Base-by-base conservation (phyloP, 1,284 basidiomycete genomes). In the Cutaneotrichosporon daszewskae region DNA sequence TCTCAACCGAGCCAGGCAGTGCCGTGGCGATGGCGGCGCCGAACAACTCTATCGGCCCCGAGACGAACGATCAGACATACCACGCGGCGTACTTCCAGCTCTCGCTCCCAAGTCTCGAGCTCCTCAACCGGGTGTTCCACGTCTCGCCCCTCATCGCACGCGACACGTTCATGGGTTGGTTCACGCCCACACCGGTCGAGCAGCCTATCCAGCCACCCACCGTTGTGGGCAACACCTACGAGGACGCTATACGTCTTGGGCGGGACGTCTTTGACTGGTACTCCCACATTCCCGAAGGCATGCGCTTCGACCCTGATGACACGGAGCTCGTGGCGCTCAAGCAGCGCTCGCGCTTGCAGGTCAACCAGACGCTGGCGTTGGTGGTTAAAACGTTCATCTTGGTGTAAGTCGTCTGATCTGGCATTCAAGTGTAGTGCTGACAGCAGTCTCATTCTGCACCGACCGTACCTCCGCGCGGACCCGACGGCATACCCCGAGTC, bases 391-490 rank as follows among this genome's bases (percentile, higher is more conserved):
- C 68, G 6, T 63, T 64, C 40, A 69, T 68, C 52, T 58, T 70
- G n/a, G 52, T 64, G 58, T 67, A 37, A 46, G 64, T 62, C 10
- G n/a, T n/a, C n/a, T n/a, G n/a, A n/a, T 6, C 6, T 19, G 1
- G 12, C 6, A n/a, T 12, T 14, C 20, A 24, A 18, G 3, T 10
- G 14, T 13, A 11, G 11, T 23, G 25, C 41, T 47, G 20, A 47
- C 37, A n/a, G 12, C 42, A 68, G 68, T 2, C 56, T 72, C 43
- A 59, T 67, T 10, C 55, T 72, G 18, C 69, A 72, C 46, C 58
- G 68, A 20, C 68, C 69, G 3, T 72, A 72, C 37, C 60, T 72
- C 7, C 60, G 68, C 14, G 54, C 62, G n/a, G 68, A 72, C 47
- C 64, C 68, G 1, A 33, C 48, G 12, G 69, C 65, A 2, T 69